Percentiles rank a stretch among this genome's conserved stretches.
These are phyloP conservation scores for Cercospora citrullina DNA, from an alignment of 2,329 filamentous ascomycete genomes.

Conservation along the genomic window DNA sequence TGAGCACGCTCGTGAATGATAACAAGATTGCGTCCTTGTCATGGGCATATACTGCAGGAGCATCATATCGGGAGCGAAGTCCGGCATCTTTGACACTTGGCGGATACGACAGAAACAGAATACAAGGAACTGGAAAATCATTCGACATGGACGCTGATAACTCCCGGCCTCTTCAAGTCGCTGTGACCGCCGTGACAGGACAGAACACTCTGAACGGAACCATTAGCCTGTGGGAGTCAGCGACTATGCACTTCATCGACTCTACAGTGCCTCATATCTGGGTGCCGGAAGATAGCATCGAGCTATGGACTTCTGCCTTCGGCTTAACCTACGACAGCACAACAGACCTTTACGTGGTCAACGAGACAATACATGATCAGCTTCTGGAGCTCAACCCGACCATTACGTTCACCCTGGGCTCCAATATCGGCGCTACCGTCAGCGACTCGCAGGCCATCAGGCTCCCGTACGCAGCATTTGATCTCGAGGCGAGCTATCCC, in stretches of 20 bases:
- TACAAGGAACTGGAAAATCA: not conserved
- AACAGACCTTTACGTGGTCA: conserved; percentile 44
- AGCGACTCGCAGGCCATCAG: conserved; percentile 31
- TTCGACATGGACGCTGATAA: conserved; percentile 26
- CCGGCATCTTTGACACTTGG: conserved; percentile 39
- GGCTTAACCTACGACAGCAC: conserved; percentile 42
- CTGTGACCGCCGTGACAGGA: conserved; percentile 18
- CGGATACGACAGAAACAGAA: conserved; percentile 30
- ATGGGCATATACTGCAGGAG: conserved; percentile 72
- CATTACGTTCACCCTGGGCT: conserved; percentile 40
- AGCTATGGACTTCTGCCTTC: conserved; percentile 44
- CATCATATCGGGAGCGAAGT: conserved; percentile 56
- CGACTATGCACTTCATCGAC: conserved; percentile 35
- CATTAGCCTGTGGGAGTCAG: not conserved
- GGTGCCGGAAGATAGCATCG: conserved; percentile 43
- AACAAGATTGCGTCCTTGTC: conserved; percentile 68
- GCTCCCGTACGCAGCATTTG: conserved; percentile 45
- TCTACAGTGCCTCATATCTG: conserved; percentile 45
- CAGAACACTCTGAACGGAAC: conserved; percentile 13
- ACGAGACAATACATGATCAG: conserved; percentile 41
- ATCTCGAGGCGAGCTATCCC: conserved; percentile 34
- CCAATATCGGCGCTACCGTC: not conserved
- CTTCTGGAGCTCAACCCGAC: conserved; percentile 39
- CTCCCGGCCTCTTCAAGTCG: conserved; percentile 30
- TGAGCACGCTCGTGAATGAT: conserved; percentile 52